Evolutionary conservation across 805 yeast species (phyloP).

Genomic region (Candida argentea): DNA sequence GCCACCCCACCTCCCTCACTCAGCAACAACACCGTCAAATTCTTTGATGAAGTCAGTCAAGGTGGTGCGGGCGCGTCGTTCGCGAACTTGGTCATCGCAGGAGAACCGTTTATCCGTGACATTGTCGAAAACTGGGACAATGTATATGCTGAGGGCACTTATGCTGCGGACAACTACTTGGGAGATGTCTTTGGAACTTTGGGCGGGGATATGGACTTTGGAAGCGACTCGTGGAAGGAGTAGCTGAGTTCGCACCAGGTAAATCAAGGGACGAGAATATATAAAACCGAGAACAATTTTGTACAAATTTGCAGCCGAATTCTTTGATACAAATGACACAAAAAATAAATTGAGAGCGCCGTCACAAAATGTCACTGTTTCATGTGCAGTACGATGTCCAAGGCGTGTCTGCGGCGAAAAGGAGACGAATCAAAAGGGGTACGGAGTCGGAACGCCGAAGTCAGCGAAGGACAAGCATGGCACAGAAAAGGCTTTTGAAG

Average conservation of each 20-base stretch:
- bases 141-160: constrained; percentile 22
- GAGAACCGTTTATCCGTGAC: constrained; percentile 44
- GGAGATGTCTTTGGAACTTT: constrained; percentile 54
- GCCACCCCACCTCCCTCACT: constrained; percentile 40
- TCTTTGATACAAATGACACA: too few species aligned
- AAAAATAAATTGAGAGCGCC: too few species aligned
- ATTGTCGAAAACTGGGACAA: constrained; percentile 39
- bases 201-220: constrained; percentile 34
- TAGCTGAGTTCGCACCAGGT: too few species aligned
- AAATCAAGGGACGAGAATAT: too few species aligned
- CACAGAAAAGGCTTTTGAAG: constrained; percentile 30
- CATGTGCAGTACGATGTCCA: too few species aligned
- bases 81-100: constrained; percentile 43
- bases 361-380: too few species aligned
- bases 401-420: too few species aligned
- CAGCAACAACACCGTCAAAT: constrained; percentile 35
- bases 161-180: constrained; percentile 41
- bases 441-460: too few species aligned
- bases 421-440: too few species aligned
- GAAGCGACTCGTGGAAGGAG: too few species aligned
- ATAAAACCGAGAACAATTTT: too few species aligned
- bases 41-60: constrained; percentile 38
- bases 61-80: constrained; percentile 44
- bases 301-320: too few species aligned
- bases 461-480: constrained; percentile 19